Percentiles rank a stretch among this genome's conserved stretches.
phyloP scores from a whole-genome alignment of 208 protist genomes.

The Acanthamoeba royreba region DNA sequence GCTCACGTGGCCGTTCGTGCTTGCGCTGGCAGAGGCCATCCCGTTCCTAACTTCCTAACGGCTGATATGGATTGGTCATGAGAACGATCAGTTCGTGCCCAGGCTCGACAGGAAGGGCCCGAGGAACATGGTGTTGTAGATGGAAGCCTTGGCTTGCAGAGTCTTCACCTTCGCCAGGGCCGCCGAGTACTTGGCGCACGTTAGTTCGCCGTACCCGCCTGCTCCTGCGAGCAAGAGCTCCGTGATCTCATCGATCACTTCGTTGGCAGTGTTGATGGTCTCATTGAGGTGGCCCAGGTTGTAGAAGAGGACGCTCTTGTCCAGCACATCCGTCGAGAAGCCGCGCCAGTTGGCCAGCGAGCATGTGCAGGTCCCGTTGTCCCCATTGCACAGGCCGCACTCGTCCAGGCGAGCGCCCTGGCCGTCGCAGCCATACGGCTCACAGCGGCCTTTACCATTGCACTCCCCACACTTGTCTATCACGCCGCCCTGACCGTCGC shows the following conservation, averaged over 20 bases:
- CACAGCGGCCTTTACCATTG: not conserved
- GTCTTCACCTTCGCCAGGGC: not conserved
- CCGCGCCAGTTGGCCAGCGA: not conserved
- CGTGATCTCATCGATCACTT: not conserved
- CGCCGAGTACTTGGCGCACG: not conserved
- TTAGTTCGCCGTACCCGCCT: not conserved
- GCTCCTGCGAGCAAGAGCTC: not conserved
- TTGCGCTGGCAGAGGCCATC: too few relatives aligned
- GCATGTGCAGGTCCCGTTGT: not conserved
- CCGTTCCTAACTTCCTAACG: too few relatives aligned
- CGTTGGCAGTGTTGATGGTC: not conserved
- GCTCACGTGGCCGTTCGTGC: too few relatives aligned
- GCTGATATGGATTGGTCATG: too few relatives aligned
- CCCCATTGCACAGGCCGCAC: not conserved
- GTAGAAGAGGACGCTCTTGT: not conserved
- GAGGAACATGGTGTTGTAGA: not conserved
- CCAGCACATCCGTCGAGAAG: not conserved
- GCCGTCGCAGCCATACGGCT: not conserved
- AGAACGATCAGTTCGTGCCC: too few relatives aligned
- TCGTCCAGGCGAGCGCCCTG: not conserved
- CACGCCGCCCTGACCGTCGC: not conserved
- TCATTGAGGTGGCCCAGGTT: not conserved
- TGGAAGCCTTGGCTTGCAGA: not conserved
- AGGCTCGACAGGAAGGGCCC: not conserved
- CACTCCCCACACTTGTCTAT: not conserved